These are phyloP conservation scores for Ceratocystis alfenasii DNA, from an alignment of 2,329 filamentous ascomycete species.

Conservation along the genomic window DNA sequence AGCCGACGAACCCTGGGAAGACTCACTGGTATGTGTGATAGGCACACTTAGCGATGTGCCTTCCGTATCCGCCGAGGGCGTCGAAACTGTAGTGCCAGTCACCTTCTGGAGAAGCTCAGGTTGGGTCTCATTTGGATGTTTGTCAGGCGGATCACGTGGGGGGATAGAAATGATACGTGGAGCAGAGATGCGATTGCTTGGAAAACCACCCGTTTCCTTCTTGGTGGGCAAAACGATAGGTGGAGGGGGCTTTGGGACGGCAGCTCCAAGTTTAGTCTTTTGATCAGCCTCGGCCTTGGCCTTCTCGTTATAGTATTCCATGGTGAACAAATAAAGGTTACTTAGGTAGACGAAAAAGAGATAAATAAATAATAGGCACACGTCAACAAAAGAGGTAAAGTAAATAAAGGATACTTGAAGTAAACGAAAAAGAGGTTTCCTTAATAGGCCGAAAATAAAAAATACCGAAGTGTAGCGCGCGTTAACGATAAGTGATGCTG, in stretches of 20 bases:
- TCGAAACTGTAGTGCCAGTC: not conserved
- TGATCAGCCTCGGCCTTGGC: not conserved
- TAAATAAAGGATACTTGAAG: not conserved
- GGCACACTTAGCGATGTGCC: not conserved
- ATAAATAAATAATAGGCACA: not conserved
- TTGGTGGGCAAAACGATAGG: not conserved
- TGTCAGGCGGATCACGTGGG: not conserved
- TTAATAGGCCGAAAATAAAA: not conserved
- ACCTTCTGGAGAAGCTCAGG: not conserved
- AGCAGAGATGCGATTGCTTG: not conserved
- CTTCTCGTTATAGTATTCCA: not conserved
- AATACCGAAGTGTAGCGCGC: not conserved
- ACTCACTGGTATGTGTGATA: not conserved
- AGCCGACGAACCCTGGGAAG: not conserved
- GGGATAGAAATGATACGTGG: conserved; percentile 2
- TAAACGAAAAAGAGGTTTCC: not conserved
- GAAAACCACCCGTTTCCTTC: not conserved
- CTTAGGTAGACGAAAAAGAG: not conserved
- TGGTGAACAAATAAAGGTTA: not conserved
- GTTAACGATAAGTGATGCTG: not conserved
- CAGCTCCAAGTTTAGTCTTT: no score
- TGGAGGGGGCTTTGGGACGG: not conserved
- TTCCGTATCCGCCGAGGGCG: not conserved
- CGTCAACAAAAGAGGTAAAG: not conserved
- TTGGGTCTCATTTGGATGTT: not conserved